phyloP scores from a whole-genome alignment of 2,329 filamentous ascomycete genomes.

The Ampelomyces quisqualis region DNA sequence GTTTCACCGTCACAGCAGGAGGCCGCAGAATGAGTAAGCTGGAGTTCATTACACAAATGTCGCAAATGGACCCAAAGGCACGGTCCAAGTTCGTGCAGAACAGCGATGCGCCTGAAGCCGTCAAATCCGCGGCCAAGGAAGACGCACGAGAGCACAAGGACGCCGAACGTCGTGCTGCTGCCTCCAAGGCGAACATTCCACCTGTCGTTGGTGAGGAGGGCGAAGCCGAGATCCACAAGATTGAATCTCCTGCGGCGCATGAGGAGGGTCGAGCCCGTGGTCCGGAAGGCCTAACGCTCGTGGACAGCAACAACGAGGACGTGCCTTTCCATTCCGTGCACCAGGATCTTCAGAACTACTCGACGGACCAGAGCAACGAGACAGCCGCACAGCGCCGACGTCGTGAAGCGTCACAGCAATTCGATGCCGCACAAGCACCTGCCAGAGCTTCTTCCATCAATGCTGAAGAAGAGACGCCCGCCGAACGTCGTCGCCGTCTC shows the following conservation, averaged over 20 bases:
- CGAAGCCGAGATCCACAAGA: slow-evolving; percentile 37
- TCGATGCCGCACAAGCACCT: slow-evolving; percentile 10
- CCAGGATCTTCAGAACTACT: slow-evolving; percentile 35
- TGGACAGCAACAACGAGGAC: slow-evolving; percentile 49
- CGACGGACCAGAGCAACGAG: slow-evolving; percentile 25
- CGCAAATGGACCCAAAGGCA: slow-evolving; percentile 68
- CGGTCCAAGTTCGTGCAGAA: slow-evolving; percentile 54
- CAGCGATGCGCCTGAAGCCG: slow-evolving; percentile 49
- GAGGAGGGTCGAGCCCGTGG: slow-evolving; percentile 31
- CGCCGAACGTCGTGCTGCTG: slow-evolving; percentile 27
- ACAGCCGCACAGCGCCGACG: slow-evolving; percentile 49
- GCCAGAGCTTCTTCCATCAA: slow-evolving; percentile 34
- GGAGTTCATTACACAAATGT: slow-evolving; percentile 74
- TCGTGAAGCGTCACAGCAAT: slow-evolving; percentile 33
- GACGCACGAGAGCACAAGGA: slow-evolving; percentile 45
- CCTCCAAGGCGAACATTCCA: slow-evolving; percentile 31
- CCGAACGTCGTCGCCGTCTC: slow-evolving; percentile 23
- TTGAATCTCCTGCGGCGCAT: slow-evolving; percentile 29
- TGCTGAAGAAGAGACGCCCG: slow-evolving; percentile 20
- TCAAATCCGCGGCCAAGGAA: slow-evolving; percentile 50
- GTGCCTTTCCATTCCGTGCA: slow-evolving; percentile 52
- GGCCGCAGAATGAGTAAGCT: slow-evolving; percentile 76
- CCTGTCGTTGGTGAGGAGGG: slow-evolving; percentile 37
- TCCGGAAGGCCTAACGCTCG: slow-evolving; percentile 46
- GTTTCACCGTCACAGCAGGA: slow-evolving; percentile 74